A percentile compares a stretch with the other conserved stretches of the same genome.
phyloP scores from a whole-genome alignment of 1,284 basidiomycete species.

The Rhodotorula sp. region DNA sequence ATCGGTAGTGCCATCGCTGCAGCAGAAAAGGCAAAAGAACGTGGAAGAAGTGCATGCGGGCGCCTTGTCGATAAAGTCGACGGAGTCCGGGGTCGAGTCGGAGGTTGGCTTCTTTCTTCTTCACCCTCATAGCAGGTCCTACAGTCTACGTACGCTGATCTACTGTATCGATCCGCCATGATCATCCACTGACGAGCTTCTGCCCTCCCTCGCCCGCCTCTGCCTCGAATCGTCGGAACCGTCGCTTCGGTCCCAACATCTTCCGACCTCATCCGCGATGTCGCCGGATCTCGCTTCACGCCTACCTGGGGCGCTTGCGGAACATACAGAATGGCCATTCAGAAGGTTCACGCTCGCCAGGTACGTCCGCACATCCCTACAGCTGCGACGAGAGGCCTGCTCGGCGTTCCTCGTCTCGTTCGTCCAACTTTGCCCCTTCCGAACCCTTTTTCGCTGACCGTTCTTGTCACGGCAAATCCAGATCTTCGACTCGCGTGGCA shows the following conservation, averaged over 20 bases:
- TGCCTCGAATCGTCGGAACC: background rate
- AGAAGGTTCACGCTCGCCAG: conserved; percentile 38
- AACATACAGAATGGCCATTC: conserved; percentile 23
- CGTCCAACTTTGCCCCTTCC: background rate
- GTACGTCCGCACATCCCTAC: background rate
- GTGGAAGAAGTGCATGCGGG: background rate
- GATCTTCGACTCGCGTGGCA: conserved; percentile 42
- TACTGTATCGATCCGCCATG: background rate
- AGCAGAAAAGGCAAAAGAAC: background rate
- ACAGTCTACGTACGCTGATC: too few species aligned
- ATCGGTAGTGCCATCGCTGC: too few species aligned
- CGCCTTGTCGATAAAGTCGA: conserved; percentile 1
- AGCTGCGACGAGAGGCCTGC: background rate
- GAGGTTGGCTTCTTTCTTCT: background rate
- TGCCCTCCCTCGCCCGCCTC: background rate
- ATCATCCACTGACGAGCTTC: background rate
- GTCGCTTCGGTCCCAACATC: background rate
- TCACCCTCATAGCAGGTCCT: background rate
- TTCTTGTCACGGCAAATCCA: background rate
- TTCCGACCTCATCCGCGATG: background rate
- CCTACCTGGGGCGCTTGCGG: too few species aligned
- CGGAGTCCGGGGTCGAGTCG: background rate
- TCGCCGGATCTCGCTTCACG: background rate
- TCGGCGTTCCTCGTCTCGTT: background rate
- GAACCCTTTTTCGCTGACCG: background rate